Evolutionary conservation across 2,329 filamentous ascomycete species (phyloP).

Genomic region (Coniochaeta sp.): DNA sequence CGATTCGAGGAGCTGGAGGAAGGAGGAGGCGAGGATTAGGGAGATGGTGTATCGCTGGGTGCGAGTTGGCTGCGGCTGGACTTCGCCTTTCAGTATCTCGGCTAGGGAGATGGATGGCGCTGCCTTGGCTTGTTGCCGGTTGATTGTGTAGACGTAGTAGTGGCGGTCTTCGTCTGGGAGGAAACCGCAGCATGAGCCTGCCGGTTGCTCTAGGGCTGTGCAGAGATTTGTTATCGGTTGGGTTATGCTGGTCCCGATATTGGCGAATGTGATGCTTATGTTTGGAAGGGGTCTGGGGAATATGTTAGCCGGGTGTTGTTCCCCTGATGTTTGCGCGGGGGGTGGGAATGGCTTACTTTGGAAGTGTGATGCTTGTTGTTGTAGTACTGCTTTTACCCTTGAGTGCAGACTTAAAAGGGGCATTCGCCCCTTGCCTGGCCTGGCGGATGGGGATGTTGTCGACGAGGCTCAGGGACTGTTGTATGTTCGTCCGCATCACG

Average conservation of each 20-base stretch:
- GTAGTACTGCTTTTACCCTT: no score
- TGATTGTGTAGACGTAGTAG: constrained; percentile 13
- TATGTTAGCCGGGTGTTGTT: no score
- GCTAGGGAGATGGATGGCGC: constrained; percentile 10
- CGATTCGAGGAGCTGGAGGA: constrained; percentile 17
- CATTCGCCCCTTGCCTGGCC: no score
- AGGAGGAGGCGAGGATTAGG: constrained; percentile 17
- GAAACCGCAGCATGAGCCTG: constrained; percentile 11
- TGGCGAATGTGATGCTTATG: not conserved
- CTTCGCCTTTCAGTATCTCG: constrained; percentile 9
- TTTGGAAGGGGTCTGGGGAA: no score
- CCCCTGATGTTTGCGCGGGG: no score
- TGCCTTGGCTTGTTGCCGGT: not conserved
- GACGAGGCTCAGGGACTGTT: no score
- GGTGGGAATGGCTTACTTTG: no score
- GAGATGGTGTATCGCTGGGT: constrained; percentile 15
- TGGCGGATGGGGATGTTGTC: no score
- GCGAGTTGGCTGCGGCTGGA: constrained; percentile 8
- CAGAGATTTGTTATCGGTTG: constrained; percentile 9
- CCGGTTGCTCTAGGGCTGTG: constrained; percentile 1
- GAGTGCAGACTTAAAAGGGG: no score
- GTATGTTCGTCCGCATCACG: no score
- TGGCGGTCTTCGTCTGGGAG: constrained; percentile 10
- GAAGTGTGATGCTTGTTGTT: no score
- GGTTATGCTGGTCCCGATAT: no score